Evolutionary conservation across 306 rosid species (phyloP), one percentile per base, ranked within the genome.

Genomic region (Glycine tomentella): DNA sequence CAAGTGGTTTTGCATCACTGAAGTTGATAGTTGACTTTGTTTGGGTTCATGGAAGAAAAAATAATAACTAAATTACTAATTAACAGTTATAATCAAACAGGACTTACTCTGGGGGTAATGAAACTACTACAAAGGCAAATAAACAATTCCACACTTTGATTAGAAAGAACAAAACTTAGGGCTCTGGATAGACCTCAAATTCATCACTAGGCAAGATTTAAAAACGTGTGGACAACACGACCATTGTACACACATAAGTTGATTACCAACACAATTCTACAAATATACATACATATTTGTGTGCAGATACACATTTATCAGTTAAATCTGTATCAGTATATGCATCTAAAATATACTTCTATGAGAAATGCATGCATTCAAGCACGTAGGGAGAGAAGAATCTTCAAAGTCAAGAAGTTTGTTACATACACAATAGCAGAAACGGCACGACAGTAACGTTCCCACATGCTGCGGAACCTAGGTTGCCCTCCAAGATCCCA

Each of bases 401-500:
- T 4, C 6, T 56, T 82, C 15, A 72, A 78, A 65, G 13, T 25
- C 51, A 84, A 74, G 36, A 81, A 79, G 80, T 73, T 55, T 14
- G 72, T 56, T 73, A 25, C 90, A 73, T 93, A 93, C 98, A 93
- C 95, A 78, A 93, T 91, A 58, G 98, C 98, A 74, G 98, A 91
- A 84, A 91, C 98, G 0, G 98, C 92, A 67, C 98, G 97, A 63
- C 98, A 93, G 78, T 93, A 93, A 57, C 98, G 90, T 76, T 93
- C 98, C 98, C 98, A 93, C 98, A 91, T 91, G 92, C 97, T 93
- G 84, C 97, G 97, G 86, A 93, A 93, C 86, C 98, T 90, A 70
- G 98, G 98, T 74, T 93, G 98, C 50, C 98, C 98, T 84, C 98
- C 98, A 79, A 93, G 95, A 90, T 93, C 98, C 98, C 98, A 93